Base-by-base conservation (phyloP, 2,329 filamentous ascomycete genomes). In the Plenodomus tracheiphilus region DNA sequence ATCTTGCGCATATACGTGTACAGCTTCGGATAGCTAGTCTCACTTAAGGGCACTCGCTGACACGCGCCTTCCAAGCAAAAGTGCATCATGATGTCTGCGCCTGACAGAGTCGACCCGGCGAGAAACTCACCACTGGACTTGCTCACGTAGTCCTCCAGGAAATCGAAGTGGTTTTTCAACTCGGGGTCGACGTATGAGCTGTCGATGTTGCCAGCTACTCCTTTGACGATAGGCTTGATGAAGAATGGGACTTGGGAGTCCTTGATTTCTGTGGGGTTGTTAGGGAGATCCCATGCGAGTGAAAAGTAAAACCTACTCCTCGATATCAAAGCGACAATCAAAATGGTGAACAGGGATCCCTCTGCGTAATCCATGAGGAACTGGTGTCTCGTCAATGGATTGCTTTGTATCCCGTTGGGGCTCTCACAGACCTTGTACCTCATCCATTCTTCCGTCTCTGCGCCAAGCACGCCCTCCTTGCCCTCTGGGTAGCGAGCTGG, bases 361-460 rank as follows among this genome's bases (percentile, higher is more conserved):
- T 97, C 93, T 4, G 84, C 80, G 71, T 92, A 97, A 69, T 96
- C 88, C 79, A 96, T 83, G 28, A 71, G 40, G 49, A 68, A 70
- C 60, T 69, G 58, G 4, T 4, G 19, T 0, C 89, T 30, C 10
- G 47, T 57, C n/a, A 55, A 47, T 39, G 10, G 35, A 22, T 13
- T 17, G 8, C 8, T 10, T 18, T 4, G 35, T 18, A 10, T n/a
- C n/a, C n/a, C n/a, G n/a, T n/a, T n/a, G n/a, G n/a, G n/a, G n/a
- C 4, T 37, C 6, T 37, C 8, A 53, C 63, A 55, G 49, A 69
- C 66, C 65, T 79, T 76, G 63, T 85, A 84, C 36, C 83, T 75
- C 64, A 84, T 65, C 80, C 81, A 86, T 51, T 77, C 74, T 59
- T 85, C 83, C 0, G 77, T 83, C 71, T 86, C 84, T 3, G 74